These are phyloP conservation scores for Beauveria sp. DNA, from an alignment of 2,329 filamentous ascomycete genomes.

Conservation along the genomic window DNA sequence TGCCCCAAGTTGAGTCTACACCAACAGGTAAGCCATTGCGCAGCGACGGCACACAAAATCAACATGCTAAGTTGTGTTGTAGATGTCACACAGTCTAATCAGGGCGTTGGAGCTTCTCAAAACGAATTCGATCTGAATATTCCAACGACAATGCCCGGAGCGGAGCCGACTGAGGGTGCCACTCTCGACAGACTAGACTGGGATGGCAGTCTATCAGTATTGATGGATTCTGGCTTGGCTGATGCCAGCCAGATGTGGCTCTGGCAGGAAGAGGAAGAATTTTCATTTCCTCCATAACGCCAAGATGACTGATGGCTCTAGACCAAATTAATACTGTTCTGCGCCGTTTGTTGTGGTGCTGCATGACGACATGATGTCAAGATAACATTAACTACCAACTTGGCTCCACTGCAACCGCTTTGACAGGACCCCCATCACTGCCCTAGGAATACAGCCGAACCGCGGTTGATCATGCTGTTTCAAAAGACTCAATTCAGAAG, in stretches of 20 bases:
- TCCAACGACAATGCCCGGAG: not conserved
- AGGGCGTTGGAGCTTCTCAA: not conserved
- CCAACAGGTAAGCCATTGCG: not conserved
- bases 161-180: not conserved
- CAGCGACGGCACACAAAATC: not conserved
- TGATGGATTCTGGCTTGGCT: constrained; percentile 5
- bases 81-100: not conserved
- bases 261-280: constrained; percentile 4
- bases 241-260: constrained; percentile 11
- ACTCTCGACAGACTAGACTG: not conserved
- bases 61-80: not conserved
- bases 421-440: too few species aligned
- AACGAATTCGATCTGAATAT: not conserved
- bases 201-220: constrained; percentile 3
- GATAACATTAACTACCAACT: too few species aligned
- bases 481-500: too few species aligned
- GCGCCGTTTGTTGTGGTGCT: too few species aligned
- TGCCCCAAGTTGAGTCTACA: not conserved
- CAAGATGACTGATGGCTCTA: not conserved
- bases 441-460: too few species aligned
- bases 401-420: too few species aligned
- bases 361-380: too few species aligned
- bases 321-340: too few species aligned
- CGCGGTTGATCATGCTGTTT: too few species aligned
- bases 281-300: not conserved